Percentiles rank a stretch among this genome's conserved stretches.
Evolutionary conservation across 495 filamentous ascomycete genomes (phyloP).

Genomic region (Amniculicola lignicola): DNA sequence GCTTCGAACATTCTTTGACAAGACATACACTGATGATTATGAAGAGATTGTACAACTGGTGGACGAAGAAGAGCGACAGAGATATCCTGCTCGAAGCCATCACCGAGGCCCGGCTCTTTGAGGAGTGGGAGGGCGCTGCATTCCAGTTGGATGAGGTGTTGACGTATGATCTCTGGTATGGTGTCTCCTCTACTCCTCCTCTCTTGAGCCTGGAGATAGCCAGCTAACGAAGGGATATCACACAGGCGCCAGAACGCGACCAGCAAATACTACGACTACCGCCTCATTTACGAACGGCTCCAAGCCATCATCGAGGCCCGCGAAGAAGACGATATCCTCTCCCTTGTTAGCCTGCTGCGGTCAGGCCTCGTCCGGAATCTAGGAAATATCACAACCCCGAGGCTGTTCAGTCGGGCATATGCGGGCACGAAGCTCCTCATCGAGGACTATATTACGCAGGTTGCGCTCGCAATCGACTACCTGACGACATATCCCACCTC

Average conservation of each 20-base stretch:
- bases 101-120: constrained; percentile 62
- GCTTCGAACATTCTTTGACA: constrained; percentile 6
- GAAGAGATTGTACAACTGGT: constrained; percentile 57
- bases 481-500: constrained; percentile 68
- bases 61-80: constrained; percentile 51
- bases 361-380: constrained; percentile 87
- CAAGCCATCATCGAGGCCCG: constrained; percentile 68
- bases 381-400: constrained; percentile 82
- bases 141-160: constrained; percentile 74
- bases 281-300: constrained; percentile 75
- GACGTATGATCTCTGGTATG: constrained; percentile 76
- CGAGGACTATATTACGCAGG: constrained; percentile 84
- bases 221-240: background rate
- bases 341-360: constrained; percentile 73
- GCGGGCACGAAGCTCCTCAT: constrained; percentile 87
- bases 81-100: constrained; percentile 58
- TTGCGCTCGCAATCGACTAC: constrained; percentile 74
- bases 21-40: constrained; percentile 27
- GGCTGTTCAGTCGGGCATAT: constrained; percentile 80
- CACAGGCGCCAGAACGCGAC: constrained; percentile 70
- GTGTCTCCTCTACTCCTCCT: background rate
- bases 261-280: constrained; percentile 83
- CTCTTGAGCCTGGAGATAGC: background rate
- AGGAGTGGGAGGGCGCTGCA: constrained; percentile 81
- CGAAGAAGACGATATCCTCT: constrained; percentile 71